A percentile compares a stretch with the other conserved stretches of the same genome.
Evolutionary conservation across 768 basidiomycete species (phyloP).

Genomic region (Omphalotus guepiniiformis): DNA sequence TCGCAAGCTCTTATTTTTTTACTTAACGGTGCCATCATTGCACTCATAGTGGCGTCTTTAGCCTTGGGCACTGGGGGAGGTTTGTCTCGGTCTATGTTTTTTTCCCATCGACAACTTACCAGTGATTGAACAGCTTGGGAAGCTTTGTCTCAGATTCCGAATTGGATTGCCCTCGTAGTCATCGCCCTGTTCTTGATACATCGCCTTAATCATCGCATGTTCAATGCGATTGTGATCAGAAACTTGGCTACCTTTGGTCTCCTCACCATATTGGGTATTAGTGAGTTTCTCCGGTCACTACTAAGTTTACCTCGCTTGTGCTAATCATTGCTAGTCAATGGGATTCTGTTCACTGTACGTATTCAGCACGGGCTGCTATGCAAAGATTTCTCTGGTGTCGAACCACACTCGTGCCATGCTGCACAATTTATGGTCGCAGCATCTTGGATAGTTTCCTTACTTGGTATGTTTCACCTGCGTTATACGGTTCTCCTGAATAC

Average conservation of each 20-base stretch:
- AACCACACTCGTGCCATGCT: conserved; percentile 15
- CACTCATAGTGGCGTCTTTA: conserved; percentile 2
- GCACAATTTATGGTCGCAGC: conserved; percentile 22
- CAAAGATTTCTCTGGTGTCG: conserved; percentile 22
- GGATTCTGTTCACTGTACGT: conserved; percentile 21
- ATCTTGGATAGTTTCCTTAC: conserved; percentile 23
- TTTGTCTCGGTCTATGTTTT: not conserved
- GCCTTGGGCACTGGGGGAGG: conserved; percentile 10
- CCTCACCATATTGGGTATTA: conserved; percentile 5
- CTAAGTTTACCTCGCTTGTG: not conserved
- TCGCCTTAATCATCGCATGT: conserved; percentile 10
- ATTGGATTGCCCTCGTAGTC: conserved; percentile 15
- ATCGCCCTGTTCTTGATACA: conserved; percentile 15
- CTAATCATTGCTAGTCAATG: conserved; percentile 13
- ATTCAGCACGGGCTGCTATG: conserved; percentile 24
- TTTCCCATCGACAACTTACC: not conserved
- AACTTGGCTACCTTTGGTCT: conserved; percentile 10
- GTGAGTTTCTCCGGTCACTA: conserved; percentile 6
- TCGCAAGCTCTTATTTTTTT: conserved; percentile 4
- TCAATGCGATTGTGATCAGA: conserved; percentile 10
- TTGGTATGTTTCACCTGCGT: conserved; percentile 22
- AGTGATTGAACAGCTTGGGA: conserved; percentile 11
- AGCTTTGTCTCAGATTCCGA: conserved; percentile 13
- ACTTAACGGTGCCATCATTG: not conserved
- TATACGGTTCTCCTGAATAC: no score